Evolutionary conservation across 1,284 basidiomycete genomes (phyloP).

Genomic region (Veloporphyrellus conicus): DNA sequence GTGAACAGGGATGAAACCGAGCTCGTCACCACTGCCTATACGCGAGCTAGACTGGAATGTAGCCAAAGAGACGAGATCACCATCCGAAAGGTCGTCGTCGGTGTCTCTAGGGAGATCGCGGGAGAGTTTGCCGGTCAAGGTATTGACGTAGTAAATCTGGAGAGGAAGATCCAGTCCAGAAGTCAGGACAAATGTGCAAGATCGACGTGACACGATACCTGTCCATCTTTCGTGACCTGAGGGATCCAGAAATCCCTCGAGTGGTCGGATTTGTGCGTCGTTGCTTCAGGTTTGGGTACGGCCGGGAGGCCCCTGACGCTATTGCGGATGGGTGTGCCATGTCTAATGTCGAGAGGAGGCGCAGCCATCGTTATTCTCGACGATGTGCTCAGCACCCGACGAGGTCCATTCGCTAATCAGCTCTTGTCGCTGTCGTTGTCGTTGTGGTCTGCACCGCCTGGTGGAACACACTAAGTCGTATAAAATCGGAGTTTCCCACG

Average conservation of each 20-base stretch:
- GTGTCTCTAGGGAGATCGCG: constrained; percentile 28
- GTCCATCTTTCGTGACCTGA: constrained; percentile 29
- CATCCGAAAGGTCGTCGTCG: constrained; percentile 22
- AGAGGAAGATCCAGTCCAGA: neutral
- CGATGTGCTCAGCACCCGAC: neutral
- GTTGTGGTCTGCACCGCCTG: constrained; percentile 16
- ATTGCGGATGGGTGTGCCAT: constrained; percentile 4
- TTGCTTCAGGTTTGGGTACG: constrained; percentile 21
- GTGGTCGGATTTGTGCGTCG: constrained; percentile 1
- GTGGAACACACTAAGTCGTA: constrained; percentile 14
- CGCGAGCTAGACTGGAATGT: constrained; percentile 14
- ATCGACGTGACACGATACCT: constrained; percentile 18
- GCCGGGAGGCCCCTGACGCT: constrained; percentile 31
- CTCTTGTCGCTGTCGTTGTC: constrained; percentile 6
- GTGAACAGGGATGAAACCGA: constrained; percentile 9
- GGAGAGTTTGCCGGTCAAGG: constrained; percentile 28
- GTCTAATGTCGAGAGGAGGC: constrained; percentile 8
- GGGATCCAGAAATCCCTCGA: constrained; percentile 32
- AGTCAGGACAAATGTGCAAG: neutral
- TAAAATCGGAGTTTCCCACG: constrained; percentile 15
- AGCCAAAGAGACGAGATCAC: constrained; percentile 14
- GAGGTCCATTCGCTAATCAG: constrained; percentile 10
- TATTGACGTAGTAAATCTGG: constrained; percentile 33
- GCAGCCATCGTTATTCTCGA: constrained; percentile 22
- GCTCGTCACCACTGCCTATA: constrained; percentile 4